phyloP scores from a whole-genome alignment of 2,329 filamentous ascomycete genomes.

The Juglanconis oblonga region DNA sequence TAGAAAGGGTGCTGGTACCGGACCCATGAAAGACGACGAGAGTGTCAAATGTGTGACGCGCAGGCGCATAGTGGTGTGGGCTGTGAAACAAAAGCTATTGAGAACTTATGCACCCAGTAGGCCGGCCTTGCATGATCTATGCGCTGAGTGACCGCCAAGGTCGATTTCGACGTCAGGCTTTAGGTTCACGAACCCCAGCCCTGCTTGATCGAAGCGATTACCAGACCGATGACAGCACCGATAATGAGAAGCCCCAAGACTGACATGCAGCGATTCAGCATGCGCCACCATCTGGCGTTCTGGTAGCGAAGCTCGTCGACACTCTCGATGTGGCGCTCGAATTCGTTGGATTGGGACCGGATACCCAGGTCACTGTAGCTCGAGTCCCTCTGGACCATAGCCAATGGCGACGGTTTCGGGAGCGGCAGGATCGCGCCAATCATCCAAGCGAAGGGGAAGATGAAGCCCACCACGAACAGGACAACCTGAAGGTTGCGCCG shows the following conservation, averaged over 20 bases:
- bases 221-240: constrained; percentile 49
- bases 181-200: constrained; percentile 36
- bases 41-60: background rate
- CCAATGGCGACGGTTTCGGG: constrained; percentile 52
- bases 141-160: background rate
- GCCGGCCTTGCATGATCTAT: background rate
- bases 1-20: background rate
- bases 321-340: constrained; percentile 31
- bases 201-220: constrained; percentile 49
- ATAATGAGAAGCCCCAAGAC: constrained; percentile 53
- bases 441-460: constrained; percentile 81
- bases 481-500: constrained; percentile 72
- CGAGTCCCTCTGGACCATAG: constrained; percentile 47
- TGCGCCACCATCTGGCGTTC: constrained; percentile 59
- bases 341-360: constrained; percentile 27
- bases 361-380: constrained; percentile 39
- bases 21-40: background rate
- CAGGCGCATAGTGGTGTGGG: background rate
- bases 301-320: constrained; percentile 45
- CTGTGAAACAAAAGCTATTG: background rate
- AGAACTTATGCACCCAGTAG: background rate
- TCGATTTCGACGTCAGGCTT: background rate
- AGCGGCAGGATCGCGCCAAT: constrained; percentile 72
- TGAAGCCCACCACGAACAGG: constrained; percentile 73
- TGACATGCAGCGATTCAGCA: constrained; percentile 57